These are phyloP conservation scores for Claviceps sp. DNA, from an alignment of 2,329 filamentous ascomycete genomes.

Conservation along the genomic window DNA sequence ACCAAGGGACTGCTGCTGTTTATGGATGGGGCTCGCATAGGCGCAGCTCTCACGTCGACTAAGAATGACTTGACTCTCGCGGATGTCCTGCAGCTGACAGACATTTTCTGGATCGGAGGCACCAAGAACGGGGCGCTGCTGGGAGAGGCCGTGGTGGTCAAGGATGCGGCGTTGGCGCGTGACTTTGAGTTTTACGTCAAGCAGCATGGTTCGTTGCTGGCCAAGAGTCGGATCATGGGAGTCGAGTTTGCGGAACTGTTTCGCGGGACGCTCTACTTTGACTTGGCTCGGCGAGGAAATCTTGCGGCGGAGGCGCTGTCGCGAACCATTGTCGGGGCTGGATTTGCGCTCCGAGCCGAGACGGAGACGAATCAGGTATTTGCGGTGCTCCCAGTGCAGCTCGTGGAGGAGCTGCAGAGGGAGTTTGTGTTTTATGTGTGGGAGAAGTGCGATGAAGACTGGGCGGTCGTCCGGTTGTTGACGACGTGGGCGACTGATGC, in stretches of 20 bases:
- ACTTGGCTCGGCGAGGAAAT: constrained; percentile 31
- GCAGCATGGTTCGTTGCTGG: constrained; percentile 35
- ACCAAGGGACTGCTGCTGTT: constrained; percentile 27
- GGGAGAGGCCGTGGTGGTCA: constrained; percentile 36
- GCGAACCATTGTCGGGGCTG: constrained; percentile 25
- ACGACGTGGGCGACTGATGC: constrained; percentile 37
- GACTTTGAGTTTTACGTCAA: constrained; percentile 39
- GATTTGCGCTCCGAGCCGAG: constrained; percentile 27
- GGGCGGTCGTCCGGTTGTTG: constrained; percentile 29
- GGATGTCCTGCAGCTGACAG: constrained; percentile 32
- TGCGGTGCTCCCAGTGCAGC: constrained; percentile 24
- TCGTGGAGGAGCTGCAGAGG: constrained; percentile 27
- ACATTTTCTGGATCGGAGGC: constrained; percentile 41
- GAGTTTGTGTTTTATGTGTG: constrained; percentile 33
- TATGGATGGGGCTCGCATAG: constrained; percentile 34
- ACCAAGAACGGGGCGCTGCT: constrained; percentile 38
- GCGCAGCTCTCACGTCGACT: constrained; percentile 26
- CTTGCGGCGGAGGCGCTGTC: constrained; percentile 29
- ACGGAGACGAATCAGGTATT: constrained; percentile 41
- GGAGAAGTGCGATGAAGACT: constrained; percentile 27
- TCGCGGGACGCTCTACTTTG: constrained; percentile 29
- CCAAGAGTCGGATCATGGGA: constrained; percentile 35
- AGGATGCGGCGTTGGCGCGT: constrained; percentile 24
- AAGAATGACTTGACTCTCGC: constrained; percentile 28
- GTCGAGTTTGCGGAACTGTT: constrained; percentile 37